Percentiles rank a stretch among this genome's conserved stretches.
Conservation (phyloP, 2,329 filamentous ascomycete species). For the Aspergillus texensis region DNA sequence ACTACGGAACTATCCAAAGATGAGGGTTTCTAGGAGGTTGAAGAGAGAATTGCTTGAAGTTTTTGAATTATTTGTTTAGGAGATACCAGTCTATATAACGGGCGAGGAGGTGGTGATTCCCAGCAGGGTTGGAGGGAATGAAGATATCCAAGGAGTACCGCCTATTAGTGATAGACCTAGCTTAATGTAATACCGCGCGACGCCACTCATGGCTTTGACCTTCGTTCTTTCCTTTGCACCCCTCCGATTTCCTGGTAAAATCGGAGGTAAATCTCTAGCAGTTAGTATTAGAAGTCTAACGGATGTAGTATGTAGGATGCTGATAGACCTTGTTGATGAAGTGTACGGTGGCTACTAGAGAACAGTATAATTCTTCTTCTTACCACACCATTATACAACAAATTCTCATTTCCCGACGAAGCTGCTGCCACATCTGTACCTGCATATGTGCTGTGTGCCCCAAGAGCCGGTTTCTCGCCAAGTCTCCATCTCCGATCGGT, state of each 20-base stretch:
- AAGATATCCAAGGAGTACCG: neutral
- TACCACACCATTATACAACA: neutral
- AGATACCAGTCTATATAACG: neutral
- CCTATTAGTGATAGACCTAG: neutral
- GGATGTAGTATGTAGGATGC: neutral
- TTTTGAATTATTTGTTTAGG: neutral
- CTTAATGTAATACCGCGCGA: neutral
- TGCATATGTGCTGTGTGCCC: neutral
- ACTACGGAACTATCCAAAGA: neutral
- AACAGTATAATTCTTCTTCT: neutral
- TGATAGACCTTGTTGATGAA: too few relatives aligned
- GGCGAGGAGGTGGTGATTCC: neutral
- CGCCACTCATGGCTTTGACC: neutral
- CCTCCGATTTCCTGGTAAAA: too few relatives aligned
- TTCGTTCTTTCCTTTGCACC: neutral
- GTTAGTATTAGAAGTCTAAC: neutral
- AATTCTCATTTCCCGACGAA: neutral
- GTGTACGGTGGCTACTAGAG: neutral
- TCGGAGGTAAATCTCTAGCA: neutral
- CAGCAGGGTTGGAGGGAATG: neutral
- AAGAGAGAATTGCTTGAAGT: neutral
- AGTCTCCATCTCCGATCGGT: neutral
- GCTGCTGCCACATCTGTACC: neutral
- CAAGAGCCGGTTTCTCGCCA: neutral
- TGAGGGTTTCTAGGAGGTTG: neutral